These are phyloP conservation scores for Nakataea oryzae DNA, from an alignment of 2,329 filamentous ascomycete genomes.

Conservation along the genomic window DNA sequence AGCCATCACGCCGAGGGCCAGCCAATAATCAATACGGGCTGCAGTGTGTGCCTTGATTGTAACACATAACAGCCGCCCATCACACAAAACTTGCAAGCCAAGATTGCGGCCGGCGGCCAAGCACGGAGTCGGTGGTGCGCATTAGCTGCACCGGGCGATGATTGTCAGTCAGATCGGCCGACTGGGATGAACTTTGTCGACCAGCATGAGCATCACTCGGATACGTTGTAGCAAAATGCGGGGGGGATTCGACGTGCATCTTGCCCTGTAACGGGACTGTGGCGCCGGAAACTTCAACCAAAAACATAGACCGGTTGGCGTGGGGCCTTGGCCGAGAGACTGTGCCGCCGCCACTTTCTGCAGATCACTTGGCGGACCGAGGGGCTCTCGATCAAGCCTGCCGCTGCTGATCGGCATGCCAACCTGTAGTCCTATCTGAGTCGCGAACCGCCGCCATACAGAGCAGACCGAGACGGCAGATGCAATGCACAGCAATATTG, in stretches of 20 bases:
- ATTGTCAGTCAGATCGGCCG: too few relatives aligned
- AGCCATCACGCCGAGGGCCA: too few relatives aligned
- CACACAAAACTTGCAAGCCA: background rate
- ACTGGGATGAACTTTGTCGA: background rate
- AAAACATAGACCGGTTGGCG: background rate
- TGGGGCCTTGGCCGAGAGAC: background rate
- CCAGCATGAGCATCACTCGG: background rate
- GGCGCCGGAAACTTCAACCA: background rate
- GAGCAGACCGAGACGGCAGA: background rate
- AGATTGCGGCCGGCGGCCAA: background rate
- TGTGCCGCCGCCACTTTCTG: background rate
- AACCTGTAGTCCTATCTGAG: too few relatives aligned
- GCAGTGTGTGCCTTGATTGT: too few relatives aligned
- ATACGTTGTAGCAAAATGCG: background rate
- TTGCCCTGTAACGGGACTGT: background rate
- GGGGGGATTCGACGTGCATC: background rate
- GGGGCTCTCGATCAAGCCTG: too few relatives aligned
- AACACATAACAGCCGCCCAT: background rate
- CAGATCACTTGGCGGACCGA: background rate
- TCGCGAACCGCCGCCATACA: too few relatives aligned
- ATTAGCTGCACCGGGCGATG: too few relatives aligned
- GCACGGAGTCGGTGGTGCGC: background rate
- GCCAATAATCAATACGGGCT: too few relatives aligned
- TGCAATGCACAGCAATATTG: constrained; percentile 12
- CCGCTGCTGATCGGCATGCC: too few relatives aligned